Percentiles rank a stretch among this genome's conserved stretches.
Evolutionary conservation across 306 rosid species (phyloP).

Genomic region (Erythrophleum fordii): DNA sequence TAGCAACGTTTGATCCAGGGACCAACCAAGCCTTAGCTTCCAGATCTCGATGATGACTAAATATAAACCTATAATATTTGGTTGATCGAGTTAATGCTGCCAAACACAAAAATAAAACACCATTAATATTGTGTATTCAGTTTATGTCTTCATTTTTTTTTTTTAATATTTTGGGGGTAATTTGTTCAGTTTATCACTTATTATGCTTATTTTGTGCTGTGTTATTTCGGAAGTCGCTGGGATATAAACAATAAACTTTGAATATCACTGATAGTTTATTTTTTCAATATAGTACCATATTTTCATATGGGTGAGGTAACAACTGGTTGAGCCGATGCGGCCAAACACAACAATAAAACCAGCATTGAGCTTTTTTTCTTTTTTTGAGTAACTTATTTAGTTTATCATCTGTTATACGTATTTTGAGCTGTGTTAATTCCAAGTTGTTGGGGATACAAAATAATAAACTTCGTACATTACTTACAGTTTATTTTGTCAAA

Average conservation of each 20-base stretch:
- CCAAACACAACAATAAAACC: no score
- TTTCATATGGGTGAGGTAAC: no score
- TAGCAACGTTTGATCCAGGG: constrained; percentile 49
- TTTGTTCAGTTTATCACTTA: background rate
- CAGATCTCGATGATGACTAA: constrained; percentile 53
- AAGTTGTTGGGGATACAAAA: no score
- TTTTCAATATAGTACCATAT: no score
- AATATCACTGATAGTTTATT: background rate
- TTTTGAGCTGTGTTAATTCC: no score
- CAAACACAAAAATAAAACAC: background rate
- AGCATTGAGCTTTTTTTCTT: no score
- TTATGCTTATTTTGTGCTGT: background rate
- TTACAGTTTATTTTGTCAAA: no score
- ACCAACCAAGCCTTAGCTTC: constrained; percentile 58
- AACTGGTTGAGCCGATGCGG: no score
- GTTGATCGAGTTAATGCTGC: background rate
- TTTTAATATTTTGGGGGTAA: background rate
- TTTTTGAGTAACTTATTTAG: no score
- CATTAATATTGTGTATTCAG: background rate
- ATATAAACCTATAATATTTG: background rate
- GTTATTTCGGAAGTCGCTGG: background rate
- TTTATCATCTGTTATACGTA: no score
- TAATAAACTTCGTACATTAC: no score
- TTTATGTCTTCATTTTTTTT: background rate
- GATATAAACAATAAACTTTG: background rate